Base-by-base conservation (phyloP, 1,284 basidiomycete genomes). In the Sparassis latifolia region DNA sequence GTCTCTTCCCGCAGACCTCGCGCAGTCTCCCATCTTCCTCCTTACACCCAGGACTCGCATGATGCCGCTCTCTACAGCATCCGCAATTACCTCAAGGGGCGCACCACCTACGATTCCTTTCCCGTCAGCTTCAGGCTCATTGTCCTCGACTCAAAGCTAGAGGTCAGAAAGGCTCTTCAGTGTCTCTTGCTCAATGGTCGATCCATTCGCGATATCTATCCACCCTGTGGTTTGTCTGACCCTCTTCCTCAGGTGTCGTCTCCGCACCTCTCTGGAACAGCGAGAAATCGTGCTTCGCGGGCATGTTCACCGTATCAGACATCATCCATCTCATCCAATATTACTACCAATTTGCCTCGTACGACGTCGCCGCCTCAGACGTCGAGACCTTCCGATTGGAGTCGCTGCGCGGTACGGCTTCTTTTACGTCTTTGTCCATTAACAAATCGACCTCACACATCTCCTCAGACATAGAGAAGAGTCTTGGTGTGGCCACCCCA, bases 201-300 rank as follows among this genome's bases (percentile, higher is more conserved):
- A 42, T 35, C 46, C 40, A 42, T 42, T 28, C 20, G 20, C 20
- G 20, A 20, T 20, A 20, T 20, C 20, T 20, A 20, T 20, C 20
- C 20, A 20, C 20, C 20, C 20, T 20, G 20, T 20, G 20, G 35
- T 48, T 47, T 32, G 32, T 46, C 47, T 48, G 9, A 45, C 33
- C 20, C 20, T 20, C 20, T 20, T 20, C 30, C 51, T 38, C 49
- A 96, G 94, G 93, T 55, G 94, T 99, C 51, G 96, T 99, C 4
- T 98, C 96, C 3, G 97, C 97, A 3, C 96, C 97, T 3, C 75
- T 99, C n/a, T 99, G 96, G 91, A 94, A 96, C 73, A 94, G 92
- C 65, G 86, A 92, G 54, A 84, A 80, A 54, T 93, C 91, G 2
- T 81, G 78, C 48, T 97, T 97, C 62, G 91, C 91, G 3, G 93